These are phyloP conservation scores for Vicia sativa DNA, from an alignment of 306 rosid species.

Conservation along the genomic window DNA sequence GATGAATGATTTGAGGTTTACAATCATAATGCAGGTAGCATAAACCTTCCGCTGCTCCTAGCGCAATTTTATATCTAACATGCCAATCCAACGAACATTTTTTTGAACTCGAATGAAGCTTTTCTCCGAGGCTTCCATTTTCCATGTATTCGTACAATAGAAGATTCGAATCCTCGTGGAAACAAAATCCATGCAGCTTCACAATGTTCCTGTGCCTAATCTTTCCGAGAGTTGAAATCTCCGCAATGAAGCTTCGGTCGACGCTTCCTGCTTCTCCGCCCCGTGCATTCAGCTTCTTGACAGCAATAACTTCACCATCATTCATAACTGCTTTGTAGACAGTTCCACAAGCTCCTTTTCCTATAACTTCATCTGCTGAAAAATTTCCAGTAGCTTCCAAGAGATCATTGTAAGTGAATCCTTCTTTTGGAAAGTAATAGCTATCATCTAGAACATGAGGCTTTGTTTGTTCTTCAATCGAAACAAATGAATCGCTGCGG, in stretches of 20 bases:
- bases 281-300: conserved; percentile 73
- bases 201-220: conserved; percentile 90
- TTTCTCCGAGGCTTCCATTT: conserved; percentile 85
- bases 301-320: conserved; percentile 70
- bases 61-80: conserved; percentile 65
- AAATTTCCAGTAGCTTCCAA: conserved; percentile 78
- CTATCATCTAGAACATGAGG: conserved; percentile 50
- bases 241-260: conserved; percentile 79
- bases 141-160: conserved; percentile 86
- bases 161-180: conserved; percentile 78
- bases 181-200: conserved; percentile 85
- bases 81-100: conserved; percentile 66
- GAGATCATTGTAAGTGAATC: conserved; percentile 80
- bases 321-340: conserved; percentile 83
- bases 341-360: conserved; percentile 91
- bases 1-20: conserved; percentile 83
- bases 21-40: conserved; percentile 84
- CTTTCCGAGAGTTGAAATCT: conserved; percentile 85
- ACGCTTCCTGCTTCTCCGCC: conserved; percentile 71
- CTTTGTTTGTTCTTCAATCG: conserved; percentile 52
- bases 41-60: conserved; percentile 91
- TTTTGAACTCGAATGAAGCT: conserved; percentile 64
- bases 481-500: conserved; percentile 45
- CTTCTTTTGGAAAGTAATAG: conserved; percentile 83
- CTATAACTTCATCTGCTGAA: conserved; percentile 60